Percentiles rank a stretch among this genome's conserved stretches.
phyloP scores from a whole-genome alignment of 2,329 filamentous ascomycete species.

The Piedraia hortae region DNA sequence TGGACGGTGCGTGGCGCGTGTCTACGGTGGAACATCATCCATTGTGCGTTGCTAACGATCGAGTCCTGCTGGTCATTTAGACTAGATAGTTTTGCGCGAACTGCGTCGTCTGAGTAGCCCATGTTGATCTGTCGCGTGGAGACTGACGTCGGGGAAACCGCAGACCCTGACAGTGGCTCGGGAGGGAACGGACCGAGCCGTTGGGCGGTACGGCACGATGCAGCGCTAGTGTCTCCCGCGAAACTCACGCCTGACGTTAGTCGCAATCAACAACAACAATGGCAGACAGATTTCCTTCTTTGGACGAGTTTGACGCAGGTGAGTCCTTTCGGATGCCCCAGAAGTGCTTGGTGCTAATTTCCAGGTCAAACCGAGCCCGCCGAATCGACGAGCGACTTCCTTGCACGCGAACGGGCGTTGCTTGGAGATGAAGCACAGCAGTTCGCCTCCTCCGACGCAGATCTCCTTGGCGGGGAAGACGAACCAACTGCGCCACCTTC shows the following conservation, averaged over 20 bases:
- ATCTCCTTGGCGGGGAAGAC: slow-evolving; percentile 30
- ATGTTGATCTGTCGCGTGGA: no score
- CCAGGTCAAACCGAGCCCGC: slow-evolving; percentile 18
- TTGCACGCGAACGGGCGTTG: slow-evolving; percentile 67
- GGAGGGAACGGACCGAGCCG: no score
- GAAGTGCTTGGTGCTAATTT: slow-evolving; percentile 2
- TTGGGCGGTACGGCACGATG: no score
- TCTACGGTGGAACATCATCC: slow-evolving; percentile 97
- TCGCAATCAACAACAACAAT: slow-evolving; percentile 8
- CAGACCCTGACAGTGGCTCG: no score
- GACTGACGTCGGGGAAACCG: no score
- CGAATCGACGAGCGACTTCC: slow-evolving; percentile 52
- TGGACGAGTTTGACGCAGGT: slow-evolving; percentile 27
- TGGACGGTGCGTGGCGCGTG: slow-evolving; percentile 79
- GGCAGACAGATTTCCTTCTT: slow-evolving; percentile 25
- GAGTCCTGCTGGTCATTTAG: slow-evolving; percentile 95
- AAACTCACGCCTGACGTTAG: neutral
- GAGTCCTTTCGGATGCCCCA: slow-evolving; percentile 3
- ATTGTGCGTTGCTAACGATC: slow-evolving; percentile 88
- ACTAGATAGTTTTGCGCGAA: slow-evolving; percentile 78
- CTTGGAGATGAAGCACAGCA: slow-evolving; percentile 83
- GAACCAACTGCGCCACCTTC: slow-evolving; percentile 36
- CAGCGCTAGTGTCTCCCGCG: no score
- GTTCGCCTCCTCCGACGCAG: slow-evolving; percentile 45
- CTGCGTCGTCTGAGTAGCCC: slow-evolving; percentile 89